Conservation (phyloP, 2,329 filamentous ascomycete genomes). For the Aspergillus sp. region DNA sequence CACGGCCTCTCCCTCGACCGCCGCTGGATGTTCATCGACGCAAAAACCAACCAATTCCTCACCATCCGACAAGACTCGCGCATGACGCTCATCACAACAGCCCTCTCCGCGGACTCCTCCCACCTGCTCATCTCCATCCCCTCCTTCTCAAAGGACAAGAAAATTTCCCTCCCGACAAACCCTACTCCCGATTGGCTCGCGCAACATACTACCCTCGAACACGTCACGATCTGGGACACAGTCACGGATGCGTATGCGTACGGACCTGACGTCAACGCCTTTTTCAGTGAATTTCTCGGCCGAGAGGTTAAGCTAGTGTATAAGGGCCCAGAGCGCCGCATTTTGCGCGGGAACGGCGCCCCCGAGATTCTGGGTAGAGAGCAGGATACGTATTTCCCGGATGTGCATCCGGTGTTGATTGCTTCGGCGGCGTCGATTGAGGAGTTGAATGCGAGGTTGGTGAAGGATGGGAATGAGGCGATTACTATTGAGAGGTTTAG, state of each 20-base stretch:
- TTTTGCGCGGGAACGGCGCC: constrained; percentile 58
- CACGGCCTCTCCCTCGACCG: constrained; percentile 64
- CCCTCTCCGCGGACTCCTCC: constrained; percentile 50
- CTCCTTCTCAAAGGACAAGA: constrained; percentile 36
- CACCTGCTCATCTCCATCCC: constrained; percentile 49
- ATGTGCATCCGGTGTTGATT: constrained; percentile 60
- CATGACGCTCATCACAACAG: constrained; percentile 65
- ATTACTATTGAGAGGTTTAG: constrained; percentile 64
- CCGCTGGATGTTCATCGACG: constrained; percentile 67
- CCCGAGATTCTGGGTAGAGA: constrained; percentile 55
- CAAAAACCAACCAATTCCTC: constrained; percentile 56
- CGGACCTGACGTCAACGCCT: constrained; percentile 50
- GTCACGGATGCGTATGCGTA: constrained; percentile 62
- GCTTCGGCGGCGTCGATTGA: constrained; percentile 57
- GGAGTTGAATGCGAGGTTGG: constrained; percentile 60
- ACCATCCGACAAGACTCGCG: constrained; percentile 63
- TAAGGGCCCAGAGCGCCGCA: constrained; percentile 61
- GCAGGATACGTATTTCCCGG: constrained; percentile 60
- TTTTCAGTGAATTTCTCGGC: constrained; percentile 59
- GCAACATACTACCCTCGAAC: constrained; percentile 51
- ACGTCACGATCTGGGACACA: constrained; percentile 61
- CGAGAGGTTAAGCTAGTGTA: constrained; percentile 60
- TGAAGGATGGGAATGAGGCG: constrained; percentile 43
- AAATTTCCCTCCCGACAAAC: constrained; percentile 57
- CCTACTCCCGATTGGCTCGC: constrained; percentile 57